phyloP scores from a whole-genome alignment of 306 rosid species.

The Leucaena leucocephala region DNA sequence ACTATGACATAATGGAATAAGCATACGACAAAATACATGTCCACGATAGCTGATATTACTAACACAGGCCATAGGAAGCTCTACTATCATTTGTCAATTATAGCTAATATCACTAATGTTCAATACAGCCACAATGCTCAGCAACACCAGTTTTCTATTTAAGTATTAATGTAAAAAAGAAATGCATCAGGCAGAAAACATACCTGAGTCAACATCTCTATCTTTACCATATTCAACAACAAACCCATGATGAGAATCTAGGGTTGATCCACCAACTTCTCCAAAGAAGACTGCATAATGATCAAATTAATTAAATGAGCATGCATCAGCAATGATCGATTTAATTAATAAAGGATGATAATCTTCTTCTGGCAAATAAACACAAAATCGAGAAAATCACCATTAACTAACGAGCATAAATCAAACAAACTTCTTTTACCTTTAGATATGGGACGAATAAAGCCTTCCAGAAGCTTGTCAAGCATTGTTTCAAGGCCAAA shows the following conservation, averaged over 20 bases:
- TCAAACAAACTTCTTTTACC: conserved; percentile 48
- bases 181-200: conserved; percentile 33
- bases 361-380: conserved; percentile 25
- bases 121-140: conserved; percentile 3
- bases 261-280: conserved; percentile 58
- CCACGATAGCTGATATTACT: conserved; percentile 3
- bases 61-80: neutral
- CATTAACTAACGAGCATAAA: conserved; percentile 19
- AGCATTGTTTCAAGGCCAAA: conserved; percentile 95
- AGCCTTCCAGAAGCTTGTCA: conserved; percentile 80
- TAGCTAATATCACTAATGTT: neutral
- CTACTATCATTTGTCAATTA: neutral
- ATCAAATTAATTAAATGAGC: conserved; percentile 23
- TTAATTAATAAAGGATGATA: neutral
- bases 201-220: conserved; percentile 63
- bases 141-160: neutral
- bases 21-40: neutral
- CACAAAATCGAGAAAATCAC: conserved; percentile 24
- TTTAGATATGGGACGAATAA: conserved; percentile 76
- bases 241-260: conserved; percentile 71
- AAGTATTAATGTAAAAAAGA: conserved; percentile 18
- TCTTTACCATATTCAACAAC: conserved; percentile 63
- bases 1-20: conserved; percentile 18
- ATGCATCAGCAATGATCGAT: neutral
- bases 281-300: conserved; percentile 51